Base-by-base conservation (phyloP, 441 rosid species). In the Jatropha podagrica region DNA sequence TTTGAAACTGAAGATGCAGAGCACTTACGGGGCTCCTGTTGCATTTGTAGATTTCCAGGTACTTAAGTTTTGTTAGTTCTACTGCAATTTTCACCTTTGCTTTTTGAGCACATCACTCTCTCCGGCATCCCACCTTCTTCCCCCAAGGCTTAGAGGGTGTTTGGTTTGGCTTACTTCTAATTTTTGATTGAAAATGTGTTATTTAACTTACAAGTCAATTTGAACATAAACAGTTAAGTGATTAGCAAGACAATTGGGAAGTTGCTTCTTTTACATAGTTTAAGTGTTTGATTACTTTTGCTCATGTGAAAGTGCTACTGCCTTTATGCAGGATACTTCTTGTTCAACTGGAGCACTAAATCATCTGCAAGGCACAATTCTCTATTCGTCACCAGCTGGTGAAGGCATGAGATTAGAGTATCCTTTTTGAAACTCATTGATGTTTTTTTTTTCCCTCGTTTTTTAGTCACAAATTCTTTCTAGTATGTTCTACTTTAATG, bases 31-130 rank as follows among this genome's bases (percentile, higher is more conserved):
- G 62, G 78, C 91, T 74, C 90, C 92, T n/a, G 94, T 94, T 81
- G 97, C 96, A 78, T 91, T 94, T 84, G 93, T 92, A 71, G 97
- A 94, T 84, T 91, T 92, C 71, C 91, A 89, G 98, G 96, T 94
- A 80, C 58, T 14, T 46, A 18, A 59, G 75, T 37, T 9, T 46
- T 65, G 54, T 48, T 17, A 20, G n/a, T n/a, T 15, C 15, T 55
- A 20, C 4, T 32, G 20, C 37, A 7, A 42, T 42, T 10, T 51
- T 64, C 10, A 46, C 52, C 49, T 69, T 38, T 48, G 13, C 14
- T 40, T 52, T 56, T 38, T 64, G 40, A 8, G 42, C 48, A 41
- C 37, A 49, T 38, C 68, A n/a, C 51, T 56, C 32, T 32, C 32
- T 32, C 32, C 1, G 32, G 32, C 46, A 4, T 42, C 46, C 9